Conservation (phyloP, 345 rosid species). For the Aethionema arabicum region DNA sequence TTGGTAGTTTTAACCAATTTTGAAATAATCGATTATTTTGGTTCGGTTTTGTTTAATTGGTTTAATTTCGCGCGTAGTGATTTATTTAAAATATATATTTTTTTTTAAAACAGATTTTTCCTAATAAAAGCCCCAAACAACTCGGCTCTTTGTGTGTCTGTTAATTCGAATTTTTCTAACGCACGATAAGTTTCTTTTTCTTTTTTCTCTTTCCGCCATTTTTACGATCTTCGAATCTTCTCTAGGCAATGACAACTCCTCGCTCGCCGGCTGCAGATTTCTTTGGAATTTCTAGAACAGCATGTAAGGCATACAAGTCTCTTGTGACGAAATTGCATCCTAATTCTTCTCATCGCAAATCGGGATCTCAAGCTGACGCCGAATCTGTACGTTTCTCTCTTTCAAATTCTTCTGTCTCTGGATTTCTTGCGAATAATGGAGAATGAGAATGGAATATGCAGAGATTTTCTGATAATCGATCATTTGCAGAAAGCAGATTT, state of each 20-base stretch:
- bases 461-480: constrained; percentile 2
- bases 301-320: constrained; percentile 63
- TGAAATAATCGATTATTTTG: too few relatives aligned
- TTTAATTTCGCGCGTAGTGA: too few relatives aligned
- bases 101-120: constrained; percentile 13
- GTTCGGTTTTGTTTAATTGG: too few relatives aligned
- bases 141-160: constrained; percentile 31
- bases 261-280: constrained; percentile 44
- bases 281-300: constrained; percentile 42
- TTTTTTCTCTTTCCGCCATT: constrained; percentile 15
- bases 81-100: too few relatives aligned
- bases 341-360: constrained; percentile 40
- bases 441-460: background rate
- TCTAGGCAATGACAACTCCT: constrained; percentile 42
- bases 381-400: constrained; percentile 25
- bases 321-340: constrained; percentile 51
- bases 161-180: constrained; percentile 21
- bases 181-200: constrained; percentile 19
- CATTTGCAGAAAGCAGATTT: background rate
- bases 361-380: constrained; percentile 37
- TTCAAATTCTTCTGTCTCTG: background rate
- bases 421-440: background rate
- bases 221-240: constrained; percentile 18
- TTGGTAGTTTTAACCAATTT: too few relatives aligned
- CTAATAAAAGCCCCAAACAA: constrained; percentile 40